These are phyloP conservation scores for Euphorbia tirucalli DNA, from an alignment of 345 rosid genomes.

Conservation along the genomic window DNA sequence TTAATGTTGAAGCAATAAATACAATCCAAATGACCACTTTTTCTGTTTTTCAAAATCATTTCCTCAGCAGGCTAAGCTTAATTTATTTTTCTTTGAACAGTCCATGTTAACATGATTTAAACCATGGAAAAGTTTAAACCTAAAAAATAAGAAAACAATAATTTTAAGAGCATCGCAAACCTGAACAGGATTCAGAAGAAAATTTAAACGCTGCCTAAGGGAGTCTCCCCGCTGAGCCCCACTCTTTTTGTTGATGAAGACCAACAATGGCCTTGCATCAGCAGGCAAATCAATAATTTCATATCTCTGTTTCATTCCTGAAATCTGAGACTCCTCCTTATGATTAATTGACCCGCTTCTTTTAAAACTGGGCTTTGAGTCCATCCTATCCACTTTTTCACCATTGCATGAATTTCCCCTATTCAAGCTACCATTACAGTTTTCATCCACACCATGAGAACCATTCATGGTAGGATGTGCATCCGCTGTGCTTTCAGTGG, in stretches of 20 bases:
- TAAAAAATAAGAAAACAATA: background rate
- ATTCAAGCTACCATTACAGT: conserved; percentile 39
- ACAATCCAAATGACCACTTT: background rate
- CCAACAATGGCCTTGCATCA: conserved; percentile 70
- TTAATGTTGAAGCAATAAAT: background rate
- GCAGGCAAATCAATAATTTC: conserved; percentile 58
- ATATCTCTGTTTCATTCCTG: conserved; percentile 68
- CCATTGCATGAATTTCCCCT: conserved; percentile 34
- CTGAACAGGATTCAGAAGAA: conserved; percentile 80
- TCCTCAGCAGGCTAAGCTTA: background rate
- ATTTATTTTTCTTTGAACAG: background rate
- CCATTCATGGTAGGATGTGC: conserved; percentile 44
- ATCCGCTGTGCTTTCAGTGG: conserved; percentile 60
- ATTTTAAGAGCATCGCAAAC: conserved; percentile 16
- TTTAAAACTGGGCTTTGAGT: conserved; percentile 49
- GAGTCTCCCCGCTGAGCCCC: conserved; percentile 78
- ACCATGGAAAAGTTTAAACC: background rate
- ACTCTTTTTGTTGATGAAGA: conserved; percentile 76
- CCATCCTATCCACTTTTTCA: conserved; percentile 44
- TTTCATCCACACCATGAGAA: conserved; percentile 44
- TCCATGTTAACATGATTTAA: background rate
- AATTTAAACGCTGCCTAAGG: conserved; percentile 66
- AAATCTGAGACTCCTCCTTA: conserved; percentile 69
- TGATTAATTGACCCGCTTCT: conserved; percentile 64
- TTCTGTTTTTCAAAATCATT: background rate